A percentile compares a stretch with the other conserved stretches of the same genome.
phyloP scores from a whole-genome alignment of 75 land plant genomes.

The Pinus albicaulis region DNA sequence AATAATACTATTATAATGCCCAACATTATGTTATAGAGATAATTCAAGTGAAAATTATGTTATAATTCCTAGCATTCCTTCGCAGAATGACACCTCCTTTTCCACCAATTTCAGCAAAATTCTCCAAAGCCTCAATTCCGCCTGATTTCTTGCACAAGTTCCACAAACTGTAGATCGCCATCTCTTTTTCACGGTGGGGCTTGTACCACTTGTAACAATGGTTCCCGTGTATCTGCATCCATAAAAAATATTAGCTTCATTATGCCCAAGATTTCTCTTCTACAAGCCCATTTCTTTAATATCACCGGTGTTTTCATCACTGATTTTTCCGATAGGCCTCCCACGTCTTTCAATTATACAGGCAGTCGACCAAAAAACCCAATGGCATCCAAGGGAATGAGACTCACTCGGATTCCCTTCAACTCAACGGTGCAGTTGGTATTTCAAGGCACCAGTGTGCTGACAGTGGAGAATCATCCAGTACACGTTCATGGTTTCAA shows the following conservation, averaged over 20 bases:
- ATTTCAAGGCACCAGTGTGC: neutral
- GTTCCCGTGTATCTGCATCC: slow-evolving; percentile 11
- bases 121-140: slow-evolving; percentile 42
- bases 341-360: slow-evolving; percentile 14
- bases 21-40: too few relatives aligned
- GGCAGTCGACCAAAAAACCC: neutral
- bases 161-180: slow-evolving; percentile 35
- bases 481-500: slow-evolving; percentile 17
- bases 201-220: slow-evolving; percentile 15
- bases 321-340: slow-evolving; percentile 20
- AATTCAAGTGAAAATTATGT: too few relatives aligned
- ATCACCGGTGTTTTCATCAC: slow-evolving; percentile 24
- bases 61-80: too few relatives aligned
- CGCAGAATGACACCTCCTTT: slow-evolving; percentile 42
- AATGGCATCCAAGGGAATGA: neutral
- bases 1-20: too few relatives aligned
- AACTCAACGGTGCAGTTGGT: slow-evolving; percentile 3
- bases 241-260: slow-evolving; percentile 29
- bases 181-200: slow-evolving; percentile 27
- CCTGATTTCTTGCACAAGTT: slow-evolving; percentile 47
- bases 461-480: slow-evolving; percentile 8
- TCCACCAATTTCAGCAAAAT: slow-evolving; percentile 27
- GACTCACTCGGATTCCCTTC: neutral
- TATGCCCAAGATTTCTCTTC: slow-evolving; percentile 17
- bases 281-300: slow-evolving; percentile 10